These are phyloP conservation scores for Botrytis tulipae DNA, from an alignment of 2,329 filamentous ascomycete genomes.

Conservation along the genomic window DNA sequence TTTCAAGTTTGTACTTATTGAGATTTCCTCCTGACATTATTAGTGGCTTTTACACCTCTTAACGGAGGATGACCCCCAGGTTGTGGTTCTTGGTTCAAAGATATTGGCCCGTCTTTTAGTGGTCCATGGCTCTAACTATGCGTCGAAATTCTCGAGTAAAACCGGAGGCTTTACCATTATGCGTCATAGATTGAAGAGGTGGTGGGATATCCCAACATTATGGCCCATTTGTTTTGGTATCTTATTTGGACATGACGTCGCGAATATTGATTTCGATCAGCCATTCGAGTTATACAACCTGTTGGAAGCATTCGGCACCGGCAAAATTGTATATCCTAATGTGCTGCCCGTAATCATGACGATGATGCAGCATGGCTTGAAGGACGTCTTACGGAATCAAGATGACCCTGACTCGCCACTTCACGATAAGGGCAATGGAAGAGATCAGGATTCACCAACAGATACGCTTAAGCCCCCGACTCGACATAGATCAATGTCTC, in stretches of 20 bases:
- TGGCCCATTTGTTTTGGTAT: conserved; percentile 90
- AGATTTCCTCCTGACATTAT: conserved; percentile 38
- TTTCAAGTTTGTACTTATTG: conserved; percentile 1
- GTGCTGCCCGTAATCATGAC: conserved; percentile 75
- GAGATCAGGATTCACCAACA: conserved; percentile 29
- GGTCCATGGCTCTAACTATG: conserved; percentile 77
- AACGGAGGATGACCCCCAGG: conserved; percentile 79
- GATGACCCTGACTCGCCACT: conserved; percentile 57
- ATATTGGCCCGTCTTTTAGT: conserved; percentile 82
- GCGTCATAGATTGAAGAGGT: conserved; percentile 75
- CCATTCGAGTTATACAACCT: conserved; percentile 74
- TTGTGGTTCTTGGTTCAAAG: conserved; percentile 76
- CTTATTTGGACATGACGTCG: conserved; percentile 80
- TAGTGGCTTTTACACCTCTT: conserved; percentile 91
- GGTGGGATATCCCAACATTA: conserved; percentile 82
- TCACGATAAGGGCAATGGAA: conserved; percentile 30
- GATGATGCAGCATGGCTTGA: conserved; percentile 85
- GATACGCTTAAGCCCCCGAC: conserved; percentile 19
- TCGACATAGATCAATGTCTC: conserved; percentile 59
- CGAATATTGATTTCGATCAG: conserved; percentile 68
- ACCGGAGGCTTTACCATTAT: conserved; percentile 86
- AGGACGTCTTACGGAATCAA: conserved; percentile 63
- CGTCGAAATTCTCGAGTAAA: conserved; percentile 84
- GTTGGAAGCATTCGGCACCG: conserved; percentile 68
- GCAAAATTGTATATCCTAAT: conserved; percentile 71